Percentiles rank a stretch among this genome's conserved stretches.
These are phyloP conservation scores for Trichophyton benhamiae DNA, from an alignment of 2,329 filamentous ascomycete species.

Conservation along the genomic window DNA sequence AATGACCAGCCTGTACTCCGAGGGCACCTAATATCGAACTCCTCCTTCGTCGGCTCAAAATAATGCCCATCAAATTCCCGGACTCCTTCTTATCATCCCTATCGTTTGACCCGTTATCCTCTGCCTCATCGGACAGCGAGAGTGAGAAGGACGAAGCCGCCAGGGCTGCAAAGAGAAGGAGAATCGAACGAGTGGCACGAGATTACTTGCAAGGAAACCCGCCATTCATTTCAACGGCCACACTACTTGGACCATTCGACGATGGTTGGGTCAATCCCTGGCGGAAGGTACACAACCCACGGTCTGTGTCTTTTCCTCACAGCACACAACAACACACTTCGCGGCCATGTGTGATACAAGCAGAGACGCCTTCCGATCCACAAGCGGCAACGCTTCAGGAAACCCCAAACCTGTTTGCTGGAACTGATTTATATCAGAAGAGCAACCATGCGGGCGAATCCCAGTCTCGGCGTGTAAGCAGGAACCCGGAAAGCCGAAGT, in stretches of 20 bases:
- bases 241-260: slow-evolving; percentile 35
- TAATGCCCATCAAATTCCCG: neutral
- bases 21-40: slow-evolving; percentile 14
- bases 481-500: neutral
- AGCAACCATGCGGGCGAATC: too few species aligned
- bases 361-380: neutral
- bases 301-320: neutral
- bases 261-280: slow-evolving; percentile 37
- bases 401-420: neutral
- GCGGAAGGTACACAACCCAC: slow-evolving; percentile 15
- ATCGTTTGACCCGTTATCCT: slow-evolving; percentile 24
- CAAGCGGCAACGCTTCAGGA: neutral
- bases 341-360: neutral
- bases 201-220: slow-evolving; percentile 32
- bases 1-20: slow-evolving; percentile 1
- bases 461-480: neutral
- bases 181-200: slow-evolving; percentile 31
- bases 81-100: slow-evolving; percentile 18
- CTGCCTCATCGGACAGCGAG: slow-evolving; percentile 18
- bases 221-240: slow-evolving; percentile 36
- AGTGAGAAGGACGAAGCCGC: slow-evolving; percentile 28
- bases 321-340: neutral
- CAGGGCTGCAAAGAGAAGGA: slow-evolving; percentile 28
- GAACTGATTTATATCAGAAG: neutral
- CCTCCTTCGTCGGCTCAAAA: slow-evolving; percentile 8